Evolutionary conservation across 768 basidiomycete genomes (phyloP), one percentile per base, ranked within the genome.

Genomic region (Amanita exitialis): DNA sequence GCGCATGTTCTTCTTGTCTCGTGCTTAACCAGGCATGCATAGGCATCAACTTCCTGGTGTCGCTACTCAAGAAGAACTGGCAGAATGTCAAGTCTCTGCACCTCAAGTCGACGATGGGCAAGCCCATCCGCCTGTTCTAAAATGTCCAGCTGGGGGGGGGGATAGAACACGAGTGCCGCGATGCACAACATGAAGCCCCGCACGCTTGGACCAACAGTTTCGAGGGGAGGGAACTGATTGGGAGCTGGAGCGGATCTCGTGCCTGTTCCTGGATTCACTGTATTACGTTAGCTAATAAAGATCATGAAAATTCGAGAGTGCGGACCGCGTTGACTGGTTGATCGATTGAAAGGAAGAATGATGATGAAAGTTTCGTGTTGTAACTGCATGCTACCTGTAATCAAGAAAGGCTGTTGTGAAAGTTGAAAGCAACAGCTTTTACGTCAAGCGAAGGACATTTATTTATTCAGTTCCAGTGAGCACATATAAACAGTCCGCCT

Each of bases 11-110:
- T 32, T 5, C 23, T 25, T 18, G 15, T 21, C n/a, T 42, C 23
- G 35, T 3, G 8, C 9, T 6, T n/a, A 15, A 20, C 7, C 13
- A 21, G 9, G 36, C 16, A 9, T 10, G 4, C 53, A 12, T 42
- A 91, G 90, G 90, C 71, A 95, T 98, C 80, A 99, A 99, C 84
- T 99, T 99, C 82, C 80, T 99, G 62, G 92, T 99, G 64, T 98
- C 96, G 16, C 74, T 99, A 55, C 82, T 99, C 67, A 98, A 98
- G 83, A 99, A 99, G 82, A 90, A 95, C 76, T 91, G 93, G 93
- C 96, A 98, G 71, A 99, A 98, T 74, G 86, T 98, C 76, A 93
- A 92, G 76, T 95, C 92, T 48, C 77, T 98, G 57, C 92, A 97
- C 79, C 84, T 99, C 78, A 99, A 99, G 80, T 83, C 84, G 63